Evolutionary conservation across 2,329 filamentous ascomycete species (phyloP).

Genomic region (Pleurostoma richardsiae): DNA sequence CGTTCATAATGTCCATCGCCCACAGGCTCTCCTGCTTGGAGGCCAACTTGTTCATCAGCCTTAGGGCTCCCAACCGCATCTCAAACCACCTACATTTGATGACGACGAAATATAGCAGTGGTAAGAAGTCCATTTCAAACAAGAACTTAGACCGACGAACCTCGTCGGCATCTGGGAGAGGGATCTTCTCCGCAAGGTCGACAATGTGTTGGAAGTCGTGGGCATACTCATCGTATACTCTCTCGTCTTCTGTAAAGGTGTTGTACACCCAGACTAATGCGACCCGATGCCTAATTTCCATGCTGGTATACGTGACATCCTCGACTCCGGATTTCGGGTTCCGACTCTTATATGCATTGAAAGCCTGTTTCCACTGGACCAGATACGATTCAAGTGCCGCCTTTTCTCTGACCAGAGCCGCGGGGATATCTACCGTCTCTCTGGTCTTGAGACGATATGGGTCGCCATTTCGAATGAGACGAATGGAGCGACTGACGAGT

Average conservation of each 20-base stretch:
- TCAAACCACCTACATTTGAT: slow-evolving; percentile 31
- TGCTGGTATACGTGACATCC: neutral
- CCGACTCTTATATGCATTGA: no score
- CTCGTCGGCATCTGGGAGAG: slow-evolving; percentile 6
- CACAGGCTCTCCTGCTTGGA: slow-evolving; percentile 28
- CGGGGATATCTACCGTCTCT: no score
- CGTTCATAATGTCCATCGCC: slow-evolving; percentile 24
- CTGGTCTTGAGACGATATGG: neutral
- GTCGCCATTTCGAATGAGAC: neutral
- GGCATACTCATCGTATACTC: slow-evolving; percentile 24
- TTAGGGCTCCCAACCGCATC: slow-evolving; percentile 26
- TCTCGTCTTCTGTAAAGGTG: slow-evolving; percentile 23
- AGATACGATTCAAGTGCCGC: no score
- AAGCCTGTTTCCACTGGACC: no score
- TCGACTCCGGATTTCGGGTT: no score
- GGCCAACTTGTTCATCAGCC: slow-evolving; percentile 21
- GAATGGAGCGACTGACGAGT: slow-evolving; percentile 6
- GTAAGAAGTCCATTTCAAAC: slow-evolving; percentile 34
- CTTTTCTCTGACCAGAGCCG: no score
- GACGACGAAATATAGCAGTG: slow-evolving; percentile 29
- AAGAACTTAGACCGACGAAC: slow-evolving; percentile 21
- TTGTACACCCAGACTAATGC: slow-evolving; percentile 25
- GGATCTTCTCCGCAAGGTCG: slow-evolving; percentile 9
- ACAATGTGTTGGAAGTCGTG: slow-evolving; percentile 24
- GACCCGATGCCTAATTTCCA: slow-evolving; percentile 24